Base-by-base conservation (phyloP, 352 stramenopile species). In the Globisporangium okanoganense region DNA sequence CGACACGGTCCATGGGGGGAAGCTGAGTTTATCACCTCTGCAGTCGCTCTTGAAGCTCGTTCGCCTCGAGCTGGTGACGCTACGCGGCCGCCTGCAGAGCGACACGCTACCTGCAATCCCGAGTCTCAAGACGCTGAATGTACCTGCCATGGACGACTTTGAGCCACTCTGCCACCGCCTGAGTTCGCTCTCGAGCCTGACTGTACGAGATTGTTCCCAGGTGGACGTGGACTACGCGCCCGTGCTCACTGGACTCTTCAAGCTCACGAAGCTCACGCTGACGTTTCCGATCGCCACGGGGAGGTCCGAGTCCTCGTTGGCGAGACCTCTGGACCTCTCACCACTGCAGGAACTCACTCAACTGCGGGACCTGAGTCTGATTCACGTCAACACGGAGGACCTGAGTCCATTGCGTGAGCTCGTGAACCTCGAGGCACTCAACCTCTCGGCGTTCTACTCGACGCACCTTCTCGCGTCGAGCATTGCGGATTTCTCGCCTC, bases 141-240 rank as follows among this genome's bases (percentile, higher is more conserved):
- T 54, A 4, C 47, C 47, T n/a, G 47, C 25, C 3, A 38, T 54
- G 47, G 47, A 54, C 25, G 47, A 54, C 47, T 54, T 54, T 54
- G 47, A 54, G 25, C 47, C 47, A 25, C n/a, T 54, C 13, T 54
- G 47, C 25, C 47, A 54, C 25, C 47, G 25, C 16, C 25, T 38
- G 16, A 24, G 24, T 0, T 29, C 47, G 8, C 47, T 54, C 16
- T 38, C 47, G 16, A 54, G 47, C 25, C 47, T 54, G 14, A 54
- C 47, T 4, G 47, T 54, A 25, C 47, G 47, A 7, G 47, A 54
- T 9, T 54, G 47, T 16, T 54, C 47, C 14, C 47, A 54, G 20
- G 47, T 54, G 25, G 47, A 54, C 47, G 31, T 54, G 10, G 47
- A 54, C 16, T 54, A 54, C 25, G 25, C 25, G 47, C 47, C 47